A percentile compares a stretch with the other conserved stretches of the same genome.
These are phyloP conservation scores for Aeschynomene evenia DNA, from an alignment of 306 rosid species.

Conservation along the genomic window DNA sequence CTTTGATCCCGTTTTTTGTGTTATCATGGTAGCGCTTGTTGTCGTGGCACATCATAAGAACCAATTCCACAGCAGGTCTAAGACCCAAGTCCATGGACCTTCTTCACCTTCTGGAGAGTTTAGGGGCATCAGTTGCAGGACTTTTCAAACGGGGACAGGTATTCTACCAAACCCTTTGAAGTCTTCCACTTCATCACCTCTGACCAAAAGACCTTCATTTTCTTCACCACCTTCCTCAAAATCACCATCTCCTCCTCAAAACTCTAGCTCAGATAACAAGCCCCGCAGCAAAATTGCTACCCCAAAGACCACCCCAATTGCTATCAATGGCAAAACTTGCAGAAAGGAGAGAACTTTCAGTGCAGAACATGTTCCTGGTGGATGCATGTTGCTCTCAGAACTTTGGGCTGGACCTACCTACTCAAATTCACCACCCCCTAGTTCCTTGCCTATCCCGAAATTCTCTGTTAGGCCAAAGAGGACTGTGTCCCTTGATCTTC, in stretches of 20 bases:
- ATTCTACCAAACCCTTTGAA: constrained; percentile 68
- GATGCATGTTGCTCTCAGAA: constrained; percentile 55
- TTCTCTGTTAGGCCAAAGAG: constrained; percentile 65
- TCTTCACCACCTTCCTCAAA: constrained; percentile 37
- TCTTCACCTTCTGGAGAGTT: constrained; percentile 47
- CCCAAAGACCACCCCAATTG: constrained; percentile 46
- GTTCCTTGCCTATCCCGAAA: constrained; percentile 82
- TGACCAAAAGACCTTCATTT: constrained; percentile 21
- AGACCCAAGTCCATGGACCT: constrained; percentile 49
- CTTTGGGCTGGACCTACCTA: constrained; percentile 98
- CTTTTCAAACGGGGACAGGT: constrained; percentile 72
- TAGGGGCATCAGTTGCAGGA: constrained; percentile 64
- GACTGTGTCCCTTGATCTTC: constrained; percentile 67
- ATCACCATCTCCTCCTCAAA: constrained; percentile 38
- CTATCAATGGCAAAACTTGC: constrained; percentile 35
- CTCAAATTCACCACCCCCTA: constrained; percentile 90
- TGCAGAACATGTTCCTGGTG: constrained; percentile 32
- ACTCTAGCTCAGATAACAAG: constrained; percentile 28
- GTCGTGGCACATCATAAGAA: constrained; percentile 63
- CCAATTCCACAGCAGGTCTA: constrained; percentile 50
- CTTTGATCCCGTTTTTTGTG: neutral
- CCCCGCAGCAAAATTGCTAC: constrained; percentile 1
- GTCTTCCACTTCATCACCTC: constrained; percentile 33
- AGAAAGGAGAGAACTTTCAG: constrained; percentile 34
- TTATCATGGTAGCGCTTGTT: constrained; percentile 67